Conservation (phyloP, 2,329 filamentous ascomycete genomes). For the Aureobasidium leucospermi region DNA sequence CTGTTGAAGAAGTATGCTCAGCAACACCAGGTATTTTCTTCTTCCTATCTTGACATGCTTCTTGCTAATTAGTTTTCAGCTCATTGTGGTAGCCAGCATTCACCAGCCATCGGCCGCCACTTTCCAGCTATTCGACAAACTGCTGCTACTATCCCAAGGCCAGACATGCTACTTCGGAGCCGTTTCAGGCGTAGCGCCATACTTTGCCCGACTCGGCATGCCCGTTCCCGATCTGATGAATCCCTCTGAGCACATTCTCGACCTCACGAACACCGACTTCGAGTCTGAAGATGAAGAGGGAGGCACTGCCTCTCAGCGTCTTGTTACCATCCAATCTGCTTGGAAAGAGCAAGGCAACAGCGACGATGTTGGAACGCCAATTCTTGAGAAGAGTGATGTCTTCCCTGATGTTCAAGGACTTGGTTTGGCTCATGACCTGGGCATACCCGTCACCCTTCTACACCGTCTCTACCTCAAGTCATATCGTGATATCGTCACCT, state of each 20-base stretch:
- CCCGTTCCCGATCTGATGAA: constrained; percentile 61
- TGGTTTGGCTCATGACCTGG: background rate
- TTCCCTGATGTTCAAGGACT: background rate
- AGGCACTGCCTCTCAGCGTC: background rate
- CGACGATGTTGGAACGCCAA: background rate
- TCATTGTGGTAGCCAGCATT: constrained; percentile 51
- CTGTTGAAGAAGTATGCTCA: constrained; percentile 59
- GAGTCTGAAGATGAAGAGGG: constrained; percentile 32
- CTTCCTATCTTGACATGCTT: background rate
- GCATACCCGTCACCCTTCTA: constrained; percentile 46
- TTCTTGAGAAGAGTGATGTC: background rate
- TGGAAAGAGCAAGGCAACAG: background rate
- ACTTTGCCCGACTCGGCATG: constrained; percentile 54
- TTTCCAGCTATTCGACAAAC: constrained; percentile 68
- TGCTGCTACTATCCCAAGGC: constrained; percentile 63
- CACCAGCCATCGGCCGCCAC: constrained; percentile 75
- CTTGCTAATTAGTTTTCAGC: background rate
- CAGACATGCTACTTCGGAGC: constrained; percentile 64
- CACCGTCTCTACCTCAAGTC: constrained; percentile 75
- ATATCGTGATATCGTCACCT: constrained; percentile 72
- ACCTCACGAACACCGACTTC: constrained; percentile 71
- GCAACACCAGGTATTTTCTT: constrained; percentile 49
- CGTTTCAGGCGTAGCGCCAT: constrained; percentile 43
- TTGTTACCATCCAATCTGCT: constrained; percentile 25
- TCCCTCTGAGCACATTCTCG: constrained; percentile 68